Percentiles rank a stretch among this genome's conserved stretches.
These are phyloP conservation scores for Myxozyma neotropica DNA, from an alignment of 805 yeast genomes.

Conservation along the genomic window DNA sequence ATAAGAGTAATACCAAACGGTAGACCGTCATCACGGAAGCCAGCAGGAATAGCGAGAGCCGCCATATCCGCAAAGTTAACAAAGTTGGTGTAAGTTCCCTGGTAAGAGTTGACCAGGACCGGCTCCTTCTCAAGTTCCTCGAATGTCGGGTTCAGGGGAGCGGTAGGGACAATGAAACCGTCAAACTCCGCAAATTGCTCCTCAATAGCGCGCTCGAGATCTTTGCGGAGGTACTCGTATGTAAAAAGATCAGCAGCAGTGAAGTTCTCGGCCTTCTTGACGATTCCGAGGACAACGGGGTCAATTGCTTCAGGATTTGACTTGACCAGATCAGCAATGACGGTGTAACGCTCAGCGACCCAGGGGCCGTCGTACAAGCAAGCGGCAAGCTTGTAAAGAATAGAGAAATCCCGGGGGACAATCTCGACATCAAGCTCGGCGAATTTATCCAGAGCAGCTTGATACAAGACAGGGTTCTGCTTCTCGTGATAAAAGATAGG, in stretches of 20 bases:
- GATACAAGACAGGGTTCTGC: constrained; percentile 72
- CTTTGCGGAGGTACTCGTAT: constrained; percentile 84
- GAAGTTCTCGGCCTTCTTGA: constrained; percentile 73
- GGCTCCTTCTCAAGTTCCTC: constrained; percentile 77
- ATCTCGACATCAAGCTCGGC: constrained; percentile 60
- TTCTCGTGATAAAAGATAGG: constrained; percentile 80
- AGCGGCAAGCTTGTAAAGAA: constrained; percentile 76
- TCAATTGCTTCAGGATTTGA: constrained; percentile 78
- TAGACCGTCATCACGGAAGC: constrained; percentile 82
- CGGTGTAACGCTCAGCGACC: constrained; percentile 94
- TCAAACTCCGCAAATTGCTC: constrained; percentile 62
- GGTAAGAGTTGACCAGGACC: constrained; percentile 76
- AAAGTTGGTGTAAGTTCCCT: constrained; percentile 98
- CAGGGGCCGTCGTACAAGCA: constrained; percentile 97
- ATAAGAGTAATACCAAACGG: constrained; percentile 90
- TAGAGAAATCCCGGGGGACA: constrained; percentile 68
- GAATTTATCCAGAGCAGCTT: constrained; percentile 60
- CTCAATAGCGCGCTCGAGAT: constrained; percentile 66
- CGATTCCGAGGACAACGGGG: constrained; percentile 77
- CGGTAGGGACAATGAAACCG: constrained; percentile 85
- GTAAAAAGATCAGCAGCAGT: constrained; percentile 83
- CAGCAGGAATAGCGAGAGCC: constrained; percentile 89
- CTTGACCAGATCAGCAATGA: constrained; percentile 67
- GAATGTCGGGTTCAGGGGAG: constrained; percentile 87
- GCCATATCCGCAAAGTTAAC: constrained; percentile 92